Evolutionary conservation across 257 asterid species (phyloP).

Genomic region (Lycium ferocissimum): DNA sequence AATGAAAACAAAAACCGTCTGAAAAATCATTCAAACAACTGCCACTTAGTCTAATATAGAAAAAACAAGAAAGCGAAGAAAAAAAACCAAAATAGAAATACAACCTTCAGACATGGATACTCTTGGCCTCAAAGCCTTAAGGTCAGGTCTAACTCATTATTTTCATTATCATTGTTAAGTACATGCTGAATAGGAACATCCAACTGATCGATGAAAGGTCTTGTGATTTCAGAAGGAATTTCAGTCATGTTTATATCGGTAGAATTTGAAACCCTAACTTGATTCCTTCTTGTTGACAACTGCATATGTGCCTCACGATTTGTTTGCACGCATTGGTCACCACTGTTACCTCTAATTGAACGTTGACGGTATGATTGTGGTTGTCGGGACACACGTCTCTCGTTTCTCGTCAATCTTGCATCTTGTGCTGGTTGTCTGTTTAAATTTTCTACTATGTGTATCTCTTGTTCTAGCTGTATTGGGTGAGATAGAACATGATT

Average conservation of each 20-base stretch:
- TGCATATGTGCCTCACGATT: not conserved
- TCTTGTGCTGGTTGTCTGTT: not conserved
- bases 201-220: not conserved
- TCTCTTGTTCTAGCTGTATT: not conserved
- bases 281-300: not conserved
- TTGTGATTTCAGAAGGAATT: not conserved
- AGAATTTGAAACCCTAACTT: not conserved
- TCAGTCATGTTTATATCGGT: no score
- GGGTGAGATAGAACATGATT: not conserved
- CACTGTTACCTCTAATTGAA: not conserved
- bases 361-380: not conserved
- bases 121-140: not conserved
- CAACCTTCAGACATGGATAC: not conserved
- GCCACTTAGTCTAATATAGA: not conserved
- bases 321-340: not conserved
- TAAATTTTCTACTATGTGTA: not conserved
- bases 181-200: not conserved
- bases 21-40: not conserved
- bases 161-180: not conserved
- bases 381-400: not conserved
- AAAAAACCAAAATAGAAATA: not conserved
- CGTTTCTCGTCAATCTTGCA: not conserved
- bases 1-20: not conserved
- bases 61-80: not conserved
- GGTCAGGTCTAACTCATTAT: not conserved